Evolutionary conservation across 2,329 filamentous ascomycete species (phyloP), one percentile per base, ranked within the genome.

Genomic region (Pseudocercospora fijiensis): DNA sequence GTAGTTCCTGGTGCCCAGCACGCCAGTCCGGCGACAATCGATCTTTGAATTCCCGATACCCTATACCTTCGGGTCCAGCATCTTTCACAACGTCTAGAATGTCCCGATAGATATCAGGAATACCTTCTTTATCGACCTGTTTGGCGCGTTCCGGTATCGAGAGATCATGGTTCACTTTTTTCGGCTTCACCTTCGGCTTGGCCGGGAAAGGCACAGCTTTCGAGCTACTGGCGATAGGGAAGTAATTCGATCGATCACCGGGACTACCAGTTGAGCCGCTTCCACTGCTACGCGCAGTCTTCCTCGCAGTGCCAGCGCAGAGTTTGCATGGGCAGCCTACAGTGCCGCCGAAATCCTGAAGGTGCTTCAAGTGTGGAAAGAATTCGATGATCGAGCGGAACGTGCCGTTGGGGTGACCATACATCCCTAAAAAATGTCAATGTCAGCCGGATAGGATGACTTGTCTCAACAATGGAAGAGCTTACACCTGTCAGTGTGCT

Each of bases 371-470:
- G 64, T 88, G 86, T 0, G 82, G 81, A 56, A 80, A 84, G 67
- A 86, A 86, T 3, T 81, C 75, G 20, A 79, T 79, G 0, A 82
- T 79, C 0, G 85, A 88, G 52, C 85, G 80, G 61, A 84, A 88
- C 55, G 76, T 76, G 7, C 80, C 79, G 7, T 75, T 73, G 0
- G 84, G 84, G 71, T 88, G 85, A 0, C 86, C 86, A 61, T 79
- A 87, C 0, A 88, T 74, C 61, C 83, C 63, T 65, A 8, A 28
- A 13, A 6, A 20, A 33, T 7, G 37, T 58, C n/a, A 58, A 41
- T 16, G 22, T 13, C 4, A 18, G 1, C 16, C 37, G 1, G 2
- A 1, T 22, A 7, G 6, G 4, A n/a, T n/a, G 11, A 7, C 13
- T 24, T 1, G 10, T 1, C 18, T 58, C 6, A 2, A 24, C 2